Conservation (phyloP, 257 asterid species). For the Mentha longifolia region DNA sequence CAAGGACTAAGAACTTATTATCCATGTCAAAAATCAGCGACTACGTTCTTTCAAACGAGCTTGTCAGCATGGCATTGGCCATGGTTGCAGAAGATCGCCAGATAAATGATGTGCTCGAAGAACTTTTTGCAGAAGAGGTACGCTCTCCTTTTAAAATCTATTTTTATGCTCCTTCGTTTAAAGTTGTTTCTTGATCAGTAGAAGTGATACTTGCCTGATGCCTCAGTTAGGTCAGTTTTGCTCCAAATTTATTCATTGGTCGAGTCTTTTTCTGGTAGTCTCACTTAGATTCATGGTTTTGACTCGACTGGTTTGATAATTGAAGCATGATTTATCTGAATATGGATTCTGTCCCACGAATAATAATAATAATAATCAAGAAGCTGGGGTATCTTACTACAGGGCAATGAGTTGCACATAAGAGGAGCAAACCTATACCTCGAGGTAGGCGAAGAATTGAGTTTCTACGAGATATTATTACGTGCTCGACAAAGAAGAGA, state of each 20-base stretch:
- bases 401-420: conserved; percentile 96
- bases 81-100: conserved; percentile 97
- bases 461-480: conserved; percentile 79
- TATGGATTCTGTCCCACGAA: background rate
- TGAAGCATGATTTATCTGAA: background rate
- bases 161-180: conserved; percentile 1
- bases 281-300: background rate
- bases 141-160: background rate
- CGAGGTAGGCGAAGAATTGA: conserved; percentile 68
- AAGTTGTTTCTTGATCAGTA: too few relatives aligned
- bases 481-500: conserved; percentile 88
- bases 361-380: background rate
- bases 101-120: conserved; percentile 84
- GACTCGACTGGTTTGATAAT: background rate
- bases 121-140: conserved; percentile 96
- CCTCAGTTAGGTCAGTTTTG: background rate
- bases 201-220: too few relatives aligned
- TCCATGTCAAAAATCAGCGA: conserved; percentile 93
- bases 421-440: conserved; percentile 73
- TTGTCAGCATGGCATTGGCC: conserved; percentile 93
- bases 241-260: background rate
- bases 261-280: background rate
- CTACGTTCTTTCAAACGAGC: conserved; percentile 87
- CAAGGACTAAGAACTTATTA: conserved; percentile 83
- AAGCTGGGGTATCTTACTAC: conserved; percentile 12